These are phyloP conservation scores for Plasmodium blacklocki DNA, from an alignment of 169 alveolate genomes.

Conservation along the genomic window DNA sequence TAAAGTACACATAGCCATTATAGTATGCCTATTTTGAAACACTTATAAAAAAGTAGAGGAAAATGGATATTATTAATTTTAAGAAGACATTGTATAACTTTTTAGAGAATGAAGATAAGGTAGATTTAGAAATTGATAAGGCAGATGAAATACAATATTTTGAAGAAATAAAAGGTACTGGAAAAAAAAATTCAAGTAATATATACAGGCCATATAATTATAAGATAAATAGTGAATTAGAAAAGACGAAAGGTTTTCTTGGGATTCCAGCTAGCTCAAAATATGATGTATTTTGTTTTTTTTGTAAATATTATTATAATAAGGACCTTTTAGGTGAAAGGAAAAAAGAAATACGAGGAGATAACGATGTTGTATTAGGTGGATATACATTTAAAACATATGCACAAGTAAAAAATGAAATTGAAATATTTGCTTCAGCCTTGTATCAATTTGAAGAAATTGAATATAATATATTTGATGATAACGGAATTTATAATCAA, in stretches of 20 bases:
- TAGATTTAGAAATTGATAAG: neutral
- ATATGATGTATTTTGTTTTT: conserved; percentile 29
- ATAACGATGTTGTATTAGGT: conserved; percentile 43
- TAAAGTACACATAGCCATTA: no score
- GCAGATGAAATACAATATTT: conserved; percentile 17
- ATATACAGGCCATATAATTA: conserved; percentile 39
- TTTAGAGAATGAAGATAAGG: conserved; percentile 42
- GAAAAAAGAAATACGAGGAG: conserved; percentile 56
- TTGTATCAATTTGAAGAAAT: conserved; percentile 54
- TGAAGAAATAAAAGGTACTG: conserved; percentile 47
- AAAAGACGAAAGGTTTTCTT: conserved; percentile 20
- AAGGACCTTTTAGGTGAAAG: conserved; percentile 68
- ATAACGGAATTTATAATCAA: conserved; percentile 35
- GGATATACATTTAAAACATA: conserved; percentile 63
- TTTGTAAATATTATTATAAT: conserved; percentile 34
- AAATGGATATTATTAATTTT: conserved; percentile 22
- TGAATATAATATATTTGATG: conserved; percentile 37
- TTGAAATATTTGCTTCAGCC: conserved; percentile 68
- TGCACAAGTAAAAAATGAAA: conserved; percentile 64
- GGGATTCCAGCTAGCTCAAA: conserved; percentile 11
- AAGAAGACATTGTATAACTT: conserved; percentile 31
- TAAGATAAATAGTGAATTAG: conserved; percentile 7
- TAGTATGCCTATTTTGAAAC: no score
- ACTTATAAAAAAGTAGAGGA: neutral
- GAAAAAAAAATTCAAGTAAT: conserved; percentile 62